phyloP scores from a whole-genome alignment of 352 stramenopile species.

The Pythium phragmitis region DNA sequence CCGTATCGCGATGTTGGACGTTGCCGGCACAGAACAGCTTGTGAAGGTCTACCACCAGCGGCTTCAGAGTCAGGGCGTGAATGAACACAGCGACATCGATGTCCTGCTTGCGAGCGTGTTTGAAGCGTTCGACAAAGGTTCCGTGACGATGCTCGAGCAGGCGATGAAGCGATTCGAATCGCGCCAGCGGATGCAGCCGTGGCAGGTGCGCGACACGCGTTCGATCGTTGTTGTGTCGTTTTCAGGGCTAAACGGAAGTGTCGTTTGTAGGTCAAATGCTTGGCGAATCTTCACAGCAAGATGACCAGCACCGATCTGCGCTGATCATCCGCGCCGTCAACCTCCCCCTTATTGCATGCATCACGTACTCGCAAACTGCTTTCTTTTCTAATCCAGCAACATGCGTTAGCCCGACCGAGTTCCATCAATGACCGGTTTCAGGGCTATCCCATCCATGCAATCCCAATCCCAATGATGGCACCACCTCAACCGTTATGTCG shows the following conservation, averaged over 20 bases:
- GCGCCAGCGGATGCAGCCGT: conserved; percentile 44
- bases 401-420: neutral
- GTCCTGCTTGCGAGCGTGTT: conserved; percentile 50
- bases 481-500: neutral
- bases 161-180: conserved; percentile 51
- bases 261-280: conserved; percentile 43
- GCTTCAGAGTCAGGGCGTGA: neutral
- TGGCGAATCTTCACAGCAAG: conserved; percentile 52
- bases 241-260: neutral
- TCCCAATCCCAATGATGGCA: neutral
- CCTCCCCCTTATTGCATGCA: neutral
- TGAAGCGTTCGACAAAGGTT: conserved; percentile 34
- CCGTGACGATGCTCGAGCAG: conserved; percentile 5
- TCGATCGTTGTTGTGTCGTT: neutral
- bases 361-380: neutral
- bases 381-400: conserved; percentile 3
- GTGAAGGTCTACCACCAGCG: conserved; percentile 27
- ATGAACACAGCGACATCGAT: conserved; percentile 47
- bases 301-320: conserved; percentile 53
- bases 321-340: conserved; percentile 20
- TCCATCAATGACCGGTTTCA: neutral
- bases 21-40: conserved; percentile 55
- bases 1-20: conserved; percentile 54
- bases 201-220: conserved; percentile 45
- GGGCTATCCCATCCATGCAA: neutral